Conservation (phyloP, 176 grass and related monocot genomes). For the Aechmea fasciata region DNA sequence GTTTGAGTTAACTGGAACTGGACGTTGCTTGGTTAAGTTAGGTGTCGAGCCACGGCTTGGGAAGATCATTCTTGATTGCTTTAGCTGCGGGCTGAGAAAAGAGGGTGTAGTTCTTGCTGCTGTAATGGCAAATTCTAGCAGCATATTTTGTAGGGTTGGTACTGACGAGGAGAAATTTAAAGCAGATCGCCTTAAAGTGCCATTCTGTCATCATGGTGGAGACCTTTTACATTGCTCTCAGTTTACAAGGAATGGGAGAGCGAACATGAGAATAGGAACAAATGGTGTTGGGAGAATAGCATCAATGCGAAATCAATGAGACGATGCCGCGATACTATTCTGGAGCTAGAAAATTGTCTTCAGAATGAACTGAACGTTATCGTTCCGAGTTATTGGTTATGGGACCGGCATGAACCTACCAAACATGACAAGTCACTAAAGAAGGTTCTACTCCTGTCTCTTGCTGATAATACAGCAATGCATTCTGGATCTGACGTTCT, state of each 20-base stretch:
- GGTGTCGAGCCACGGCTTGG: conserved; percentile 23
- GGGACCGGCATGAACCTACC: conserved; percentile 16
- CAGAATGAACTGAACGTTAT: conserved; percentile 23
- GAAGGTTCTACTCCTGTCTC: conserved; percentile 16
- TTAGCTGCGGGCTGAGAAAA: conserved; percentile 15
- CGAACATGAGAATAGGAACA: conserved; percentile 3
- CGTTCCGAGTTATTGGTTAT: conserved; percentile 20
- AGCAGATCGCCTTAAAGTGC: conserved; percentile 23
- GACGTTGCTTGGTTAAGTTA: conserved; percentile 9
- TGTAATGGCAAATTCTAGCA: conserved; percentile 26
- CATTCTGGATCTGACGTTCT: conserved; percentile 15
- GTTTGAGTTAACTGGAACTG: conserved; percentile 15
- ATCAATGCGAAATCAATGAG: conserved; percentile 25
- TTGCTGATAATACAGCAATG: conserved; percentile 24
- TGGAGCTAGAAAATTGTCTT: conserved; percentile 20
- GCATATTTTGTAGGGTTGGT: conserved; percentile 26
- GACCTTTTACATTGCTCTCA: conserved; percentile 23
- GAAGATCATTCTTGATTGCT: conserved; percentile 25
- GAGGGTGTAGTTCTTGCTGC: conserved; percentile 24
- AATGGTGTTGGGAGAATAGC: conserved; percentile 25
- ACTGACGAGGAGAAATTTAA: conserved; percentile 21
- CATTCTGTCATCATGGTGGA: conserved; percentile 20
- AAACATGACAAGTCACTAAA: conserved; percentile 11
- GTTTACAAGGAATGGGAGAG: conserved; percentile 24
- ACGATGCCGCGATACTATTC: conserved; percentile 17